Conservation (phyloP, 768 basidiomycete species). For the Tulasnella calospora region DNA sequence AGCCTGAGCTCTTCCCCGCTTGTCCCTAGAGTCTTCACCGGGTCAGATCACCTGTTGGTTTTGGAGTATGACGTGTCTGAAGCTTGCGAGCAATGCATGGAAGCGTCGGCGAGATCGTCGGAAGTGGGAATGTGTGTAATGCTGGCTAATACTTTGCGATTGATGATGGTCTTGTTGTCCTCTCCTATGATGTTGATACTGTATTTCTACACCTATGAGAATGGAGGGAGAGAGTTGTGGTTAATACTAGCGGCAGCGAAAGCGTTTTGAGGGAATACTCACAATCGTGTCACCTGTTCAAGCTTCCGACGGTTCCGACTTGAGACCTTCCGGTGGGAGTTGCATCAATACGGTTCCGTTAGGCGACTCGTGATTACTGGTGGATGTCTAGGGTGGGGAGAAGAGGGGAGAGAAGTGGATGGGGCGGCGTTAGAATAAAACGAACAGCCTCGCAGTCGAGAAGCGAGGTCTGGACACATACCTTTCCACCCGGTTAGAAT, state of each 20-base stretch:
- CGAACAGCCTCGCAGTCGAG: too few species aligned
- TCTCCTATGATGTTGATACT: constrained; percentile 98
- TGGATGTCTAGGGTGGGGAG: constrained; percentile 63
- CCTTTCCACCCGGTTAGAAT: too few species aligned
- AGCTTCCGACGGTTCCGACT: constrained; percentile 88
- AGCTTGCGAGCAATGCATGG: constrained; percentile 53
- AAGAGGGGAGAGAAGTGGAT: too few species aligned
- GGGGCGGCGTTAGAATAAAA: too few species aligned
- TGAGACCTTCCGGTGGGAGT: constrained; percentile 79
- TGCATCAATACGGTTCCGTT: constrained; percentile 99
- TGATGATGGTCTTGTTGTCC: constrained; percentile 95
- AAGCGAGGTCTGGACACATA: too few species aligned
- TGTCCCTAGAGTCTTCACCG: constrained; percentile 45
- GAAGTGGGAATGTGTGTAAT: constrained; percentile 83
- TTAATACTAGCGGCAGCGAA: neutral
- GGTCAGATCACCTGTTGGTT: constrained; percentile 61
- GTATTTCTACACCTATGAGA: constrained; percentile 64
- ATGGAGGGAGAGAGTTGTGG: neutral
- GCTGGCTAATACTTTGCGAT: constrained; percentile 96
- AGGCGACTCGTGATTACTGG: constrained; percentile 96
- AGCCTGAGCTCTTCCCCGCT: constrained; percentile 29
- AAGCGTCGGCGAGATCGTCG: constrained; percentile 55
- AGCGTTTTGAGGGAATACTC: constrained; percentile 38
- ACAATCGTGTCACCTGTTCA: constrained; percentile 95
- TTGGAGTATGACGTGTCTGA: constrained; percentile 72